Evolutionary conservation across 768 basidiomycete genomes (phyloP).

Genomic region (Holtermanniella nyarrowii): DNA sequence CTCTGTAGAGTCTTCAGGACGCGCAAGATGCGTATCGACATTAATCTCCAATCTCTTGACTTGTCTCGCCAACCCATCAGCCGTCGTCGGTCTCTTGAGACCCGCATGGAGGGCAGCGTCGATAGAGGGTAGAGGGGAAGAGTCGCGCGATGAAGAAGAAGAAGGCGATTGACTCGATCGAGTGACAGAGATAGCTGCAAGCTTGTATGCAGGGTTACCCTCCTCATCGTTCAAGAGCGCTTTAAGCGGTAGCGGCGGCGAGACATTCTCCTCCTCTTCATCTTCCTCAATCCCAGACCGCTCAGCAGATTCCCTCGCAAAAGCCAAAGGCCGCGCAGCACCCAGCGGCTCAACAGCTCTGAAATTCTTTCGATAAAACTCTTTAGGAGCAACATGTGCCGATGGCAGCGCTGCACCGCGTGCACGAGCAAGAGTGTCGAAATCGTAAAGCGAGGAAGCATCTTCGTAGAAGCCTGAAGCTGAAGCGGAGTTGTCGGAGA

Average conservation of each 20-base stretch:
- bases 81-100: slow-evolving; percentile 27
- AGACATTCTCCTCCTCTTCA: slow-evolving; percentile 2
- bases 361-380: slow-evolving; percentile 36
- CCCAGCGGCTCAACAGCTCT: slow-evolving; percentile 32
- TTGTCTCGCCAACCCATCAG: slow-evolving; percentile 27
- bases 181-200: slow-evolving; percentile 25
- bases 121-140: not conserved
- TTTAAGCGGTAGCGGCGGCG: slow-evolving; percentile 27
- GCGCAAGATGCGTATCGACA: not conserved
- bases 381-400: slow-evolving; percentile 25
- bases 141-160: slow-evolving; percentile 1
- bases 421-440: slow-evolving; percentile 23
- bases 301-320: slow-evolving; percentile 17
- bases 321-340: slow-evolving; percentile 12
- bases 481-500: not conserved
- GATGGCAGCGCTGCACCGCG: slow-evolving; percentile 9
- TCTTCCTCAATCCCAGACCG: slow-evolving; percentile 9
- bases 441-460: slow-evolving; percentile 3
- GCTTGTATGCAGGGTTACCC: slow-evolving; percentile 22
- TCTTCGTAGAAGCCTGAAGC: not conserved
- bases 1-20: not conserved
- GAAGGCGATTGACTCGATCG: slow-evolving; percentile 1
- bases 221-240: slow-evolving; percentile 22
- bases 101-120: slow-evolving; percentile 4
- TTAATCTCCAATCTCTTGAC: slow-evolving; percentile 33